Conservation (phyloP, 495 filamentous ascomycete species). For the Talaromyces stipitatus region DNA sequence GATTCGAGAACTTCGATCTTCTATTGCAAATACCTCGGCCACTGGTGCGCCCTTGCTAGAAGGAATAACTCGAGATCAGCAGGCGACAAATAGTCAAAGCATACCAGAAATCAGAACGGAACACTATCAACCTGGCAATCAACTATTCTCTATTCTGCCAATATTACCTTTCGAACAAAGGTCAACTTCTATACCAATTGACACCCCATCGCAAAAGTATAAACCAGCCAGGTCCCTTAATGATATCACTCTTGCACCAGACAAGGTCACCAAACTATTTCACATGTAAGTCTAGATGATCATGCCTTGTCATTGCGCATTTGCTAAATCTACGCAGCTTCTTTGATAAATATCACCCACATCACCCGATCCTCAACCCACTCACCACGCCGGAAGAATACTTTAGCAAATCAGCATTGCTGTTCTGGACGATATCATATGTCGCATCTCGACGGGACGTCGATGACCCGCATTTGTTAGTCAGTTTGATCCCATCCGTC, state of each 20-base stretch:
- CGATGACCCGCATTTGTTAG: conserved; percentile 5
- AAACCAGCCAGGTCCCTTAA: neutral
- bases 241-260: neutral
- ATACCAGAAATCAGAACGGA: neutral
- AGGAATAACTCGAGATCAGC: neutral
- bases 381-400: conserved; percentile 7
- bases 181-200: neutral
- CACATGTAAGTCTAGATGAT: neutral
- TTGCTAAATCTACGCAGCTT: conserved; percentile 6
- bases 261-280: neutral
- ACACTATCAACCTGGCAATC: neutral
- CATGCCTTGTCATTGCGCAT: neutral
- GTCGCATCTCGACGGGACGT: conserved; percentile 7
- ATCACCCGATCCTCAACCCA: conserved; percentile 4
- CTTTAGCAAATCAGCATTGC: conserved; percentile 2
- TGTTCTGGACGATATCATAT: conserved; percentile 11
- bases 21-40: neutral
- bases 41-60: neutral
- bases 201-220: neutral
- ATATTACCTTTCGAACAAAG: neutral
- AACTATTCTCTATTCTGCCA: neutral
- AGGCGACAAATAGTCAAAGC: neutral
- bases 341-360: conserved; percentile 8
- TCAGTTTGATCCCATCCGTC: neutral
- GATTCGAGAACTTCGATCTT: conserved; percentile 10